phyloP scores from a whole-genome alignment of 1,284 basidiomycete genomes.

The Cyathus pygmaeus region DNA sequence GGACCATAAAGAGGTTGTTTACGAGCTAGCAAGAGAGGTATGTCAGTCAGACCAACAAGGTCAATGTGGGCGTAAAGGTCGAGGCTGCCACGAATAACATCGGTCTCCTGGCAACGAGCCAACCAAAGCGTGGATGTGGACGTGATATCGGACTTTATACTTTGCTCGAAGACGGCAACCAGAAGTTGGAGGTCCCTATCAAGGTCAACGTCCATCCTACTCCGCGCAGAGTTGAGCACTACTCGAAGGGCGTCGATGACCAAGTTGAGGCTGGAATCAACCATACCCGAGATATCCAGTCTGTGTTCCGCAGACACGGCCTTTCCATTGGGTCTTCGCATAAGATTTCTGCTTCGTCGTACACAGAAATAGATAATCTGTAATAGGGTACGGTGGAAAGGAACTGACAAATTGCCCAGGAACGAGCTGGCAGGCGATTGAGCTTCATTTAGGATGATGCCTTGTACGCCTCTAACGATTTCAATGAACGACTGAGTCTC shows the following conservation, averaged over 20 bases:
- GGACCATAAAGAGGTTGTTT: slow-evolving; percentile 77
- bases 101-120: slow-evolving; percentile 82
- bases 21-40: slow-evolving; percentile 66
- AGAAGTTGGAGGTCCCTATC: slow-evolving; percentile 85
- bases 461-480: slow-evolving; percentile 68
- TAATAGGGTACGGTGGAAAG: slow-evolving; percentile 85
- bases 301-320: slow-evolving; percentile 69
- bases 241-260: slow-evolving; percentile 78
- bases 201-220: slow-evolving; percentile 66
- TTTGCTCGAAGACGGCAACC: slow-evolving; percentile 85
- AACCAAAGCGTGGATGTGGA: slow-evolving; percentile 80
- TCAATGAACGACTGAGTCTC: slow-evolving; percentile 72
- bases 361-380: slow-evolving; percentile 84
- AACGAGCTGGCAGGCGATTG: slow-evolving; percentile 84
- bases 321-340: slow-evolving; percentile 52
- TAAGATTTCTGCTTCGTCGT: slow-evolving; percentile 66
- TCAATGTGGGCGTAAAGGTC: slow-evolving; percentile 80
- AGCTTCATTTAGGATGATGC: slow-evolving; percentile 76
- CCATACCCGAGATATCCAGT: slow-evolving; percentile 61
- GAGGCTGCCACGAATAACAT: slow-evolving; percentile 81
- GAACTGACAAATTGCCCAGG: slow-evolving; percentile 68
- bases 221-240: slow-evolving; percentile 72
- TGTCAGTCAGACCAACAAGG: slow-evolving; percentile 72
- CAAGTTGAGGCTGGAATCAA: slow-evolving; percentile 72
- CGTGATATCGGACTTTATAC: slow-evolving; percentile 73